Evolutionary conservation across 768 basidiomycete species (phyloP).

Genomic region (Grammothele lineata): DNA sequence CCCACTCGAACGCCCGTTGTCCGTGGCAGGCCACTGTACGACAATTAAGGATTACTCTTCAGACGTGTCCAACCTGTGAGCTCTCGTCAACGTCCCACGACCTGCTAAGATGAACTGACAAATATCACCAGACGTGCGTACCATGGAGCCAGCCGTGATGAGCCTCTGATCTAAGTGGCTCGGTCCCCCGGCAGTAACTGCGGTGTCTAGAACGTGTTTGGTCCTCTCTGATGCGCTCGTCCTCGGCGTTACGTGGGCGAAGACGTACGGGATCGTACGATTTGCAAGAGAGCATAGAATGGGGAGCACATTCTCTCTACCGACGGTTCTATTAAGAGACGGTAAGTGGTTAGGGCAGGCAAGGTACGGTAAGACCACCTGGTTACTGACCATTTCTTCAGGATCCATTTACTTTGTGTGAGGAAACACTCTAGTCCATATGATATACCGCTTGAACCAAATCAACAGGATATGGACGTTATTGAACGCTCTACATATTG

Average conservation of each 20-base stretch:
- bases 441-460: background rate
- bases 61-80: too few relatives aligned
- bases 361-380: too few relatives aligned
- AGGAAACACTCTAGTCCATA: too few relatives aligned
- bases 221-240: constrained; percentile 7
- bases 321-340: constrained; percentile 5
- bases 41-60: too few relatives aligned
- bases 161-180: too few relatives aligned
- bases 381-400: background rate
- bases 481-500: constrained; percentile 9
- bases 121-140: too few relatives aligned
- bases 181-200: too few relatives aligned
- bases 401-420: constrained; percentile 6
- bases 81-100: too few relatives aligned
- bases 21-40: background rate
- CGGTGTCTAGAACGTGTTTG: background rate
- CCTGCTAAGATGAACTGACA: too few relatives aligned
- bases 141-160: too few relatives aligned
- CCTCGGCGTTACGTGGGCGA: constrained; percentile 7
- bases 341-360: too few relatives aligned
- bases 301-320: background rate
- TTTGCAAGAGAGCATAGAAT: constrained; percentile 1
- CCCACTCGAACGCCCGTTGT: background rate
- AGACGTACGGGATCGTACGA: constrained; percentile 11
- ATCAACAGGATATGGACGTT: constrained; percentile 3